Evolutionary conservation across 495 filamentous ascomycete genomes (phyloP), one percentile per base, ranked within the genome.

Genomic region (Penicillium crystallinum): DNA sequence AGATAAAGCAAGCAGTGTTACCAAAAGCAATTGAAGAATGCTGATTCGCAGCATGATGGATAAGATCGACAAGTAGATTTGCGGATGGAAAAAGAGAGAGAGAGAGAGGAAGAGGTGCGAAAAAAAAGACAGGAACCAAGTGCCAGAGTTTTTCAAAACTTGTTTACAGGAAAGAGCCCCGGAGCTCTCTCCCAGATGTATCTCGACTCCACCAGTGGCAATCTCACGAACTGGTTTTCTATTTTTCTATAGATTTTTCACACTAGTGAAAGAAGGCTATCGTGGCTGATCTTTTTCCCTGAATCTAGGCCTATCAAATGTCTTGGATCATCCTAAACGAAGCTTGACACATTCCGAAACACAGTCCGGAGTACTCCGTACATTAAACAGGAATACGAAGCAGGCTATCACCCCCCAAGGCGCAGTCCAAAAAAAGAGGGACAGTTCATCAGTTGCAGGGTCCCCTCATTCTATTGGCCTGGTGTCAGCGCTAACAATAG

Each of bases 11-110:
- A 61, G 43, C 46, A 66, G 41, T 29, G 50, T 49, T 29, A 61
- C 42, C 11, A 63, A 46, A 14, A 64, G 42, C 12, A 57, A 29
- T 52, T 66, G 63, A 34, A 61, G 47, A 17, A 61, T 18, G 45
- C 49, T 63, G 63, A 58, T 37, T 22, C 57, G 63, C 37, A 59
- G 45, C 63, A 66, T 64, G 40, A 25, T 58, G 46, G 29, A 8
- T 8, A 42, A 17, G 29, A 29, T 53, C 34, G 39, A 37, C 38
- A n/a, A 36, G 35, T 46, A 27, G 8, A n/a, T 46, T 19, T 52
- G 67, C 29, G 62, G 31, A 46, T 39, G 69, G 53, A 27, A 67
- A 53, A 49, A 37, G 46, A 37, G 19, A 25, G 14, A 29, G 27
- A 25, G 35, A 44, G 39, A 49, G 38, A 33, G 25, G 29, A 52